These are phyloP conservation scores for Suillus tomentosus DNA, from an alignment of 768 basidiomycete genomes.

Conservation along the genomic window DNA sequence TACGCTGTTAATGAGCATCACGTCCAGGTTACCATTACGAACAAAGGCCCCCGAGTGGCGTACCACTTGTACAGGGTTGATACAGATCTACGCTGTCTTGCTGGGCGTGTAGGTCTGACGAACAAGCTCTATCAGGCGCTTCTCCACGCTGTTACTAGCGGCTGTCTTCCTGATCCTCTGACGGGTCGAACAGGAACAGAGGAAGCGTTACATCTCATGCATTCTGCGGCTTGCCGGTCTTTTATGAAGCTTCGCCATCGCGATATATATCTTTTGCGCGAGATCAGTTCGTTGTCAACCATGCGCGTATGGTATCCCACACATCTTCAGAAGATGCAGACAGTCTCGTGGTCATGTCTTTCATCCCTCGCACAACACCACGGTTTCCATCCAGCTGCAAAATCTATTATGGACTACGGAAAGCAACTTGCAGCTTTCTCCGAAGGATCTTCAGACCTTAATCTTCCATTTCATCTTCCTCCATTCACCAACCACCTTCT, in stretches of 20 bases:
- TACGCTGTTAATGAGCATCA: conserved; percentile 19
- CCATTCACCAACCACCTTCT: background rate
- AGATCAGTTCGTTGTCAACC: conserved; percentile 38
- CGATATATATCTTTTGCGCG: conserved; percentile 34
- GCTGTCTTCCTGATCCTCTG: conserved; percentile 43
- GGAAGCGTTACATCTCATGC: conserved; percentile 43
- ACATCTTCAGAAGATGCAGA: conserved; percentile 42
- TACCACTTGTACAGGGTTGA: conserved; percentile 36
- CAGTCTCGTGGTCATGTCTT: conserved; percentile 19
- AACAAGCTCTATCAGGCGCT: conserved; percentile 40
- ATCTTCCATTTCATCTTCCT: background rate
- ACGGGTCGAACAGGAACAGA: conserved; percentile 46
- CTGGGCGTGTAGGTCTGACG: conserved; percentile 27
- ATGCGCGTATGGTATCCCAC: conserved; percentile 39
- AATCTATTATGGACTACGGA: background rate
- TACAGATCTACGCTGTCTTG: conserved; percentile 30
- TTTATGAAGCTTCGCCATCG: conserved; percentile 37
- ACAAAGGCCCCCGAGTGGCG: conserved; percentile 2
- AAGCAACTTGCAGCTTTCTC: background rate
- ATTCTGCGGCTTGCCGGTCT: conserved; percentile 40
- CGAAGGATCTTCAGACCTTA: background rate
- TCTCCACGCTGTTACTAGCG: conserved; percentile 47
- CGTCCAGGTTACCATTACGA: conserved; percentile 20
- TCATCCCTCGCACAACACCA: background rate
- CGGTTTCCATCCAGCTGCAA: background rate